Base-by-base conservation (phyloP, 352 stramenopile genomes). In the Pythium dissotocum region DNA sequence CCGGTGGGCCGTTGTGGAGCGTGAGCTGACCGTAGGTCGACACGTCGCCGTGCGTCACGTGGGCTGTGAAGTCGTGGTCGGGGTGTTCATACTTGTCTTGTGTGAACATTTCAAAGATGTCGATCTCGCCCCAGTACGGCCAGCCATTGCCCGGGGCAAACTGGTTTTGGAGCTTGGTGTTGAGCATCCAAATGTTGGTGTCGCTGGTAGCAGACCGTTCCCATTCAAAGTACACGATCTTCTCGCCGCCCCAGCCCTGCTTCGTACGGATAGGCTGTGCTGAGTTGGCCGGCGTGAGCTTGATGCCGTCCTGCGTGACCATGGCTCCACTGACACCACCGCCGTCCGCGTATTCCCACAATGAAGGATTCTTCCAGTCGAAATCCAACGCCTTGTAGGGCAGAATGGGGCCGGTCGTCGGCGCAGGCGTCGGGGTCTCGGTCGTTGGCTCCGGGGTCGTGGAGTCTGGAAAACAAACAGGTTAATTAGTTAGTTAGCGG, bases 131-230 rank as follows among this genome's bases (percentile, higher is more conserved):
- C 73, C 77, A 91, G 71, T 90, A 87, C 13, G 85, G 83, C 85
- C 83, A 93, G 61, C 80, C 80, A 42, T 88, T 87, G 57, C 61
- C 70, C 18, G 60, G 69, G 24, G 35, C 77, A 55, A 93, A 93
- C 67, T 93, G 85, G 56, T 71, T 67, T 60, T 78, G 9, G n/a
- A 93, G 59, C 70, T 87, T 87, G 5, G 81, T 93, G 72, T 91
- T 91, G 32, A 93, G 79, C 79, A 93, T 88, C 85, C 85, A 93
- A 65, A 93, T 91, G 80, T 93, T 93, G 48, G 83, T 91, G 69
- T 93, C 82, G 26, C 78, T 90, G 53, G 79, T 71, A 38, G 69
- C 73, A 48, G 81, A 79, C 24, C 79, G 78, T 57, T 87, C 77
- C 85, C 85, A 93, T 71, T 90, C 78, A 30, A 93, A 77, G 67